phyloP scores from a whole-genome alignment of 192 early-diverging fungal species.

The Irineochytrium annulatum region DNA sequence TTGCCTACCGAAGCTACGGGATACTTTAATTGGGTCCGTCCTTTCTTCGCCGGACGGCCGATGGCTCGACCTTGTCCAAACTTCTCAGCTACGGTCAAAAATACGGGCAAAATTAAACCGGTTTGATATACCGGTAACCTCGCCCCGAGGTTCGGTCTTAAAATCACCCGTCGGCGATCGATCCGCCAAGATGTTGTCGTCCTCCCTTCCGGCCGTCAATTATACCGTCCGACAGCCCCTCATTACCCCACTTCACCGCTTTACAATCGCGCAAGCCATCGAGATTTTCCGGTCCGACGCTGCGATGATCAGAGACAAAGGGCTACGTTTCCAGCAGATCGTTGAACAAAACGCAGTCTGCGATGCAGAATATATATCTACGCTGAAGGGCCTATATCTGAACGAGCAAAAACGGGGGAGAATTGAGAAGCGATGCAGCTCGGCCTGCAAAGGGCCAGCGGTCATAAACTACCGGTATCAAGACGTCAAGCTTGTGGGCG shows the following conservation, averaged over 20 bases:
- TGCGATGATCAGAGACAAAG: no score
- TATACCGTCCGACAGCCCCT: constrained; percentile 7
- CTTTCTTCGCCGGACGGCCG: no score
- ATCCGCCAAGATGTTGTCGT: no score
- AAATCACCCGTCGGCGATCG: no score
- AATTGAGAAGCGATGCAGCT: constrained; percentile 27
- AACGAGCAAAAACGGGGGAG: constrained; percentile 21
- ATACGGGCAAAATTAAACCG: background rate
- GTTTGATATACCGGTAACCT: constrained; percentile 12
- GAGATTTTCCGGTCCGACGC: no score
- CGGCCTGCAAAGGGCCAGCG: constrained; percentile 24
- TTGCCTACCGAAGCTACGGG: no score
- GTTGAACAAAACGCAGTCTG: constrained; percentile 3
- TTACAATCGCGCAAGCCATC: background rate
- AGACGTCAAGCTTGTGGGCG: constrained; percentile 11
- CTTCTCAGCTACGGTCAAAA: no score
- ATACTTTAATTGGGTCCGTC: no score
- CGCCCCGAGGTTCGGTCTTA: no score
- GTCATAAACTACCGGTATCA: constrained; percentile 24
- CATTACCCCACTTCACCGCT: background rate
- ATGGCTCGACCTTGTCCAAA: no score
- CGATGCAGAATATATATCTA: constrained; percentile 21
- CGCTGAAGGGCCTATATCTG: constrained; percentile 20
- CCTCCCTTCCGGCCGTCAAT: constrained; percentile 11
- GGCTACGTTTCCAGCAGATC: constrained; percentile 10